A percentile compares a stretch with the other conserved stretches of the same genome.
Conservation (phyloP, 805 yeast genomes). For the Candida tibetensis region DNA sequence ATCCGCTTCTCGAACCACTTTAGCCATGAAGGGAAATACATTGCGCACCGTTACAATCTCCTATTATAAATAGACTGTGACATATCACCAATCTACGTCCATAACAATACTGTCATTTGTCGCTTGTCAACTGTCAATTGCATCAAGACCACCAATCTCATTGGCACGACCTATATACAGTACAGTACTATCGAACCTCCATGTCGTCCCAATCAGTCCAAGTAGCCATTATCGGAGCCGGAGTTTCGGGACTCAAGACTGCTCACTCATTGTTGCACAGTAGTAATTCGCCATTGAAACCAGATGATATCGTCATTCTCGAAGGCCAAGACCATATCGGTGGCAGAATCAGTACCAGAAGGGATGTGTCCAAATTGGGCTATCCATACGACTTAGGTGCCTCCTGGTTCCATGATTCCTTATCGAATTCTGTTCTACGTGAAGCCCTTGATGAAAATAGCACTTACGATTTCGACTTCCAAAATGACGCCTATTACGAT, state of each 20-base stretch:
- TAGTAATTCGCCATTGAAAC: constrained; percentile 11
- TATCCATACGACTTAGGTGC: constrained; percentile 76
- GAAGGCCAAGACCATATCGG: constrained; percentile 26
- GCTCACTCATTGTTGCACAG: constrained; percentile 23
- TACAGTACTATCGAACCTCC: no score
- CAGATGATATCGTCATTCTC: constrained; percentile 16
- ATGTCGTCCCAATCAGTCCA: not conserved
- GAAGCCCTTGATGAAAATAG: constrained; percentile 17
- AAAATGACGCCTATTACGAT: constrained; percentile 43
- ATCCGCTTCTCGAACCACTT: no score
- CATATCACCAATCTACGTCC: no score
- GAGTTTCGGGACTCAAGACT: constrained; percentile 24
- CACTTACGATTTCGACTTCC: constrained; percentile 14
- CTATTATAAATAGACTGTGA: no score
- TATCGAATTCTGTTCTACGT: constrained; percentile 50
- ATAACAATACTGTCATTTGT: no score
- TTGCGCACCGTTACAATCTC: no score
- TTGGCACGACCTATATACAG: no score
- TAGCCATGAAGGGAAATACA: no score
- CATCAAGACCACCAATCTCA: no score
- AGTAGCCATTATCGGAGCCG: constrained; percentile 21
- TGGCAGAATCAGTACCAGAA: constrained; percentile 22
- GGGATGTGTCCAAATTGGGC: constrained; percentile 15
- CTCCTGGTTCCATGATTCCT: constrained; percentile 85
- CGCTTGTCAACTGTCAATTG: no score